Evolutionary conservation across 139 green algal genomes (phyloP).

Genomic region (Pleodorina starrii): DNA sequence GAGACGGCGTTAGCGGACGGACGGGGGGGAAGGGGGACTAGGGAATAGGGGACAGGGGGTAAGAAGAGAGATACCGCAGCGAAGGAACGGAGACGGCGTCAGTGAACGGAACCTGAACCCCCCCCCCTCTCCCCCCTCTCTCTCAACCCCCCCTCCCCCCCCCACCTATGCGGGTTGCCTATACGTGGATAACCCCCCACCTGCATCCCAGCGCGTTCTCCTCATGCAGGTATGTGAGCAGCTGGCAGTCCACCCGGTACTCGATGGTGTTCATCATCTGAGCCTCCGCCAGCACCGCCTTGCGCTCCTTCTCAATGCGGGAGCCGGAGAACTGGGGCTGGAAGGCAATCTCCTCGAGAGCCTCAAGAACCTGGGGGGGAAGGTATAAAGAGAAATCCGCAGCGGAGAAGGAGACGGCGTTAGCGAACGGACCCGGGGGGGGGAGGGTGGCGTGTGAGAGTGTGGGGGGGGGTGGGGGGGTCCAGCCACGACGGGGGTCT

Average conservation of each 20-base stretch:
- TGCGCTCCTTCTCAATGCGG: slow-evolving; percentile 98
- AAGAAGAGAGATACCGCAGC: too few species aligned
- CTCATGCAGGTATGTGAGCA: slow-evolving; percentile 96
- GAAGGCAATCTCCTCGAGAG: slow-evolving; percentile 93
- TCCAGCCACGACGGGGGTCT: too few species aligned
- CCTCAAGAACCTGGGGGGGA: slow-evolving; percentile 87
- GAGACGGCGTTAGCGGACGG: neutral
- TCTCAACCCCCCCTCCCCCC: neutral
- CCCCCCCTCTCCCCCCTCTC: neutral
- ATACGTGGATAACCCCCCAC: too few species aligned
- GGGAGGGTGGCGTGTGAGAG: too few species aligned
- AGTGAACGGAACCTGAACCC: neutral
- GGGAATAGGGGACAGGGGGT: too few species aligned
- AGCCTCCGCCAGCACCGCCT: slow-evolving; percentile 95
- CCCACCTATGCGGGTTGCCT: neutral
- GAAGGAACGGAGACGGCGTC: neutral
- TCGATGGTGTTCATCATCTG: slow-evolving; percentile 99
- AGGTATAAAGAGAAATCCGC: too few species aligned
- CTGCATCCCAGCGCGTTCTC: slow-evolving; percentile 95
- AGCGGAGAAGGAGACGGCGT: too few species aligned
- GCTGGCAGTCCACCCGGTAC: slow-evolving; percentile 99
- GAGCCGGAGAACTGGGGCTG: slow-evolving; percentile 83
- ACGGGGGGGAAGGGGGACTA: too few species aligned
- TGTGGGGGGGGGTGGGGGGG: too few species aligned
- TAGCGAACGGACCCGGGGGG: too few species aligned